A percentile compares a stretch with the other conserved stretches of the same genome.
Conservation (phyloP, 371 early-diverging fungal species). For the Furculomyces boomerangus region DNA sequence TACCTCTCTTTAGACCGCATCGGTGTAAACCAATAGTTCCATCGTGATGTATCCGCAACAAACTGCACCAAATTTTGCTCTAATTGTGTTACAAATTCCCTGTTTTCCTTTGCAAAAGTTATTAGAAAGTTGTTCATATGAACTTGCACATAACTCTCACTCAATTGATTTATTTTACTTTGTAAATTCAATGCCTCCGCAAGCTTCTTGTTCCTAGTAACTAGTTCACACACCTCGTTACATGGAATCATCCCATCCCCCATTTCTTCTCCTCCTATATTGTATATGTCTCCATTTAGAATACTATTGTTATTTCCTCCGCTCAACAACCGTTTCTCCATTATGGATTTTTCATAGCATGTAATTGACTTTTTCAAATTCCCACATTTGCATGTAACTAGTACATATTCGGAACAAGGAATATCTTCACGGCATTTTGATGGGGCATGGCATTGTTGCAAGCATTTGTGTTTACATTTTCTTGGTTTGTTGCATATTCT, state of each 20-base stretch:
- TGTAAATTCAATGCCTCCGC: constrained; percentile 47
- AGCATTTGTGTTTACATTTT: constrained; percentile 52
- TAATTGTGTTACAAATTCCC: constrained; percentile 38
- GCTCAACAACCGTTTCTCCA: too few species aligned
- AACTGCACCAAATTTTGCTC: constrained; percentile 39
- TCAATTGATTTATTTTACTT: constrained; percentile 20
- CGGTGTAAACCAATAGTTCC: constrained; percentile 36
- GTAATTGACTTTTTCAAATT: constrained; percentile 30
- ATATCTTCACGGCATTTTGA: constrained; percentile 4
- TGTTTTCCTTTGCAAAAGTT: constrained; percentile 33
- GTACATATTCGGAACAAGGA: constrained; percentile 32
- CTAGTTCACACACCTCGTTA: constrained; percentile 49
- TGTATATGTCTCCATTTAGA: too few species aligned
- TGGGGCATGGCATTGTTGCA: constrained; percentile 39
- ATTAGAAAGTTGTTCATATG: constrained; percentile 42
- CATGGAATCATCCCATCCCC: constrained; percentile 33
- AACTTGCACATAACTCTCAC: constrained; percentile 17
- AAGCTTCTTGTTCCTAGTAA: constrained; percentile 47
- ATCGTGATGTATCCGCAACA: constrained; percentile 29
- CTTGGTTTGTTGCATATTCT: constrained; percentile 42
- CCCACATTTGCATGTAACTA: constrained; percentile 52
- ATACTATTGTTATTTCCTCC: too few species aligned
- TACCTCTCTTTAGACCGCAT: constrained; percentile 43
- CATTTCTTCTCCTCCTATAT: too few species aligned
- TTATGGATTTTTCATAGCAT: constrained; percentile 36